Evolutionary conservation across 805 yeast species (phyloP), one percentile per base, ranked within the genome.

Genomic region (Candida succiphila): DNA sequence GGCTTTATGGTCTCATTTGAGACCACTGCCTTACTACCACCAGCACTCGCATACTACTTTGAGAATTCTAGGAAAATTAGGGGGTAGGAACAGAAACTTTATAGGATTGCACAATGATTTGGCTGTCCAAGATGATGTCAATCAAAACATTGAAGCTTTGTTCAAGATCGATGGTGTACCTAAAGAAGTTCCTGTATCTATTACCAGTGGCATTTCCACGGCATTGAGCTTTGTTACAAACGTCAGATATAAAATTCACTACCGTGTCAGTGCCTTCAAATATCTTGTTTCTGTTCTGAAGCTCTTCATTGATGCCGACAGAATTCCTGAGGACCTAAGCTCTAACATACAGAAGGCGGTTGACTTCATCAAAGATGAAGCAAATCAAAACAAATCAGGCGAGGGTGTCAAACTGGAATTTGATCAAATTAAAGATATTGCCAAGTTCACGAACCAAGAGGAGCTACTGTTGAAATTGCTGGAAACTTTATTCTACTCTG

Each of bases 11-110:
- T 78, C 74, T 40, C 92, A 89, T 45, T 58, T 92, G 43, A 78
- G 78, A 47, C 98, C 99, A 2, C 69, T 88, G 24, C 97, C 99
- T 0, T 87, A 86, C 52, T 85, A 83, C 44, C 97, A 92, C 46
- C 94, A 86, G 43, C 95, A 88, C 44, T 81, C 95, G 14, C 98
- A 92, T 52, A 86, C 95, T 0, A 88, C 97, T 0, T 77, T 92
- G 36, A 69, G 97, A 40, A 86, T 92, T 25, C 62, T 92, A 33
- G 98, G 99, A 32, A 92, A 94, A 52, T 63, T 92, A 14, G 99
- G 99, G 25, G 99, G 99, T 2, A 72, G 98, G 50, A 92, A 92
- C 48, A 77, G 96, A 45, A 77, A 80, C 33, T 85, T 86, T 51
- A 67, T 92, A 46, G 75, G 75, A 36, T 81, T 94, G 2, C 86